Conservation (phyloP, 371 early-diverging fungal species). For the Haplosporangium sp. region DNA sequence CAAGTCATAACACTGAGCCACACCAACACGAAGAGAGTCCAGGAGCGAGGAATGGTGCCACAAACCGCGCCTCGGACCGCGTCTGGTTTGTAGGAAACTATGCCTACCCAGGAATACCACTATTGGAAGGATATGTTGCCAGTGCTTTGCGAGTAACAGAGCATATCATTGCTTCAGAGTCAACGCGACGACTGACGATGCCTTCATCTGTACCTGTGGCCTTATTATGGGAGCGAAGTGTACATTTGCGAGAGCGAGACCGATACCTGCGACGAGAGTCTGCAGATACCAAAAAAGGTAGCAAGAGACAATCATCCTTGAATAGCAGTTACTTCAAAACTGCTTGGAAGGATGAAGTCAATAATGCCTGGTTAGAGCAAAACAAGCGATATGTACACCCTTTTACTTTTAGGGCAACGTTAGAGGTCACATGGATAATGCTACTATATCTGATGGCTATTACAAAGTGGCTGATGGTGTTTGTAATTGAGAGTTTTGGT, state of each 20-base stretch:
- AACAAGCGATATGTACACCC: neutral
- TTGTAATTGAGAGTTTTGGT: conserved; percentile 42
- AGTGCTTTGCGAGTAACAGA: conserved; percentile 75
- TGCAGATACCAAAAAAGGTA: neutral
- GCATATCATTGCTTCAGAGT: conserved; percentile 44
- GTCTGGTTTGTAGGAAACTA: conserved; percentile 88
- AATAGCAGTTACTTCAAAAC: conserved; percentile 27
- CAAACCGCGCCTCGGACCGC: conserved; percentile 45
- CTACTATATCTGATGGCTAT: conserved; percentile 33
- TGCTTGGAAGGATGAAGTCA: conserved; percentile 42
- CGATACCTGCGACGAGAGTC: neutral
- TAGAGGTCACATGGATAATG: conserved; percentile 41
- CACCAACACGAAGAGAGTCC: too few species aligned
- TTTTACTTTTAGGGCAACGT: conserved; percentile 2
- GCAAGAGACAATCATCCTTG: neutral
- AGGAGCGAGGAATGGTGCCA: neutral
- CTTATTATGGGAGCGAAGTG: conserved; percentile 23
- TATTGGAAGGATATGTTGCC: conserved; percentile 90
- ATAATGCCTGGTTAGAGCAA: conserved; percentile 27
- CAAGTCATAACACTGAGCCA: neutral
- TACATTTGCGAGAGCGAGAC: conserved; percentile 21
- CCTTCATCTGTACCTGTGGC: conserved; percentile 6
- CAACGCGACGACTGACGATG: conserved; percentile 8
- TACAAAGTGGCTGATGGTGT: conserved; percentile 42
- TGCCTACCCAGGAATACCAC: conserved; percentile 86